Conservation (phyloP, 495 filamentous ascomycete species). For the Aspergillus nidulans region DNA sequence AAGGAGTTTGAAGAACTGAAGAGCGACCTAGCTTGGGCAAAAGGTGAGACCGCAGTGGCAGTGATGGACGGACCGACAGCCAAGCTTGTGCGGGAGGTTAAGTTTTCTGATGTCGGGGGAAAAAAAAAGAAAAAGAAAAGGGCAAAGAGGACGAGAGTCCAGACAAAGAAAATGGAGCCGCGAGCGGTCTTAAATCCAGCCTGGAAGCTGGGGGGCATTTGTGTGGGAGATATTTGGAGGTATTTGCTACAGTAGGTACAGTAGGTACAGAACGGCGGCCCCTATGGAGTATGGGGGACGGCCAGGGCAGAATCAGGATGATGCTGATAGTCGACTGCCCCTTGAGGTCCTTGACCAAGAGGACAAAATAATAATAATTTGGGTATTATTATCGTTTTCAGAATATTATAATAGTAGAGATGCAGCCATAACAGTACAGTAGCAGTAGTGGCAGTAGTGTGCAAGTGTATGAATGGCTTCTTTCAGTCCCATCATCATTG, state of each 20-base stretch:
- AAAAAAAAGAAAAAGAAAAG: slow-evolving; percentile 10
- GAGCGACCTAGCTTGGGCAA: slow-evolving; percentile 10
- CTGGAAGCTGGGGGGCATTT: slow-evolving; percentile 5
- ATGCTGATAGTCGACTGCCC: not conserved
- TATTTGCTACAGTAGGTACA: too few species aligned
- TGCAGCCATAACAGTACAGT: not conserved
- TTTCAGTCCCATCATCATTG: not conserved
- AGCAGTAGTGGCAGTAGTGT: not conserved
- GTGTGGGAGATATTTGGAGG: not conserved
- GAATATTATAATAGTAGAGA: not conserved
- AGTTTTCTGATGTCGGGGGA: not conserved
- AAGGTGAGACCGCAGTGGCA: slow-evolving; percentile 6
- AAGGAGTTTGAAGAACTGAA: slow-evolving; percentile 3
- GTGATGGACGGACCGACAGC: not conserved
- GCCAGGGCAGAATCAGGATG: not conserved
- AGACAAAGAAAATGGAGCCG: slow-evolving; percentile 17
- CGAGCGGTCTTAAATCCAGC: slow-evolving; percentile 12
- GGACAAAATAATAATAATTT: not conserved
- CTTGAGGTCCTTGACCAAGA: not conserved
- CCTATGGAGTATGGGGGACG: too few species aligned
- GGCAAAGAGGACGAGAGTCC: not conserved
- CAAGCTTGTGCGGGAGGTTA: not conserved
- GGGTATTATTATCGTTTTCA: not conserved
- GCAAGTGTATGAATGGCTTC: not conserved
- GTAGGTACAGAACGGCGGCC: too few species aligned